Evolutionary conservation across 192 early-diverging fungal genomes (phyloP).

Genomic region (Coemansia sp.): DNA sequence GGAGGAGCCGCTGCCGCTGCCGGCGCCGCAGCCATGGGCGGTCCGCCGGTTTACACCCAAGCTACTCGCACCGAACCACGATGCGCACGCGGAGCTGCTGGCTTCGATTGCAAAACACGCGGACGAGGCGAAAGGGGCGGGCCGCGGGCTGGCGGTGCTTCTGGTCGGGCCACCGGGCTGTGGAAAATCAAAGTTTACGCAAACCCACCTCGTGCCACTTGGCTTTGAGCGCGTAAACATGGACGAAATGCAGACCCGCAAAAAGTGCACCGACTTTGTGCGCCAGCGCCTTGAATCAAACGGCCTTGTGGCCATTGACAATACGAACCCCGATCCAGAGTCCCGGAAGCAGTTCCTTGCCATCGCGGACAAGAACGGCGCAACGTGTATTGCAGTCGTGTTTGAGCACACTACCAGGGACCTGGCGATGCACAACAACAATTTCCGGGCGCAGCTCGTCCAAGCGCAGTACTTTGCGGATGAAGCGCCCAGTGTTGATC

Average conservation of each 20-base stretch:
- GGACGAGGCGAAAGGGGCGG: slow-evolving; percentile 18
- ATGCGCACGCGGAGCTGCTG: slow-evolving; percentile 6
- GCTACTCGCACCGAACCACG: background rate
- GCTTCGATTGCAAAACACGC: slow-evolving; percentile 21
- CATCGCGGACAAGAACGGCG: slow-evolving; percentile 53
- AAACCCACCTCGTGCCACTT: slow-evolving; percentile 58
- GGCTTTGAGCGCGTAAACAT: slow-evolving; percentile 78
- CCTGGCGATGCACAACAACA: slow-evolving; percentile 78
- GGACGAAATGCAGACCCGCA: slow-evolving; percentile 74
- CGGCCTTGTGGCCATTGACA: slow-evolving; percentile 72
- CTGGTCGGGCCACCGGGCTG: slow-evolving; percentile 81
- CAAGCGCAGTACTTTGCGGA: slow-evolving; percentile 31
- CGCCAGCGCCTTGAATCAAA: slow-evolving; percentile 54
- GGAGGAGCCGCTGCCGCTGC: slow-evolving; percentile 21
- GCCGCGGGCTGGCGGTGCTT: slow-evolving; percentile 59
- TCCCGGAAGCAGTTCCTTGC: slow-evolving; percentile 65
- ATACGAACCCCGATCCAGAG: slow-evolving; percentile 71
- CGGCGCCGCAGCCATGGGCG: slow-evolving; percentile 2
- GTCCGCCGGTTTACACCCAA: slow-evolving; percentile 15
- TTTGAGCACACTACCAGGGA: slow-evolving; percentile 66
- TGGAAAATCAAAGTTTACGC: slow-evolving; percentile 79
- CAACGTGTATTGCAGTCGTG: slow-evolving; percentile 27
- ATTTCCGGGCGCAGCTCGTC: slow-evolving; percentile 56
- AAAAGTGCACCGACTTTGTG: slow-evolving; percentile 68
- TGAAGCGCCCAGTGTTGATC: background rate